These are phyloP conservation scores for Nigrospora sphaerica DNA, from an alignment of 2,329 filamentous ascomycete species.

Conservation along the genomic window DNA sequence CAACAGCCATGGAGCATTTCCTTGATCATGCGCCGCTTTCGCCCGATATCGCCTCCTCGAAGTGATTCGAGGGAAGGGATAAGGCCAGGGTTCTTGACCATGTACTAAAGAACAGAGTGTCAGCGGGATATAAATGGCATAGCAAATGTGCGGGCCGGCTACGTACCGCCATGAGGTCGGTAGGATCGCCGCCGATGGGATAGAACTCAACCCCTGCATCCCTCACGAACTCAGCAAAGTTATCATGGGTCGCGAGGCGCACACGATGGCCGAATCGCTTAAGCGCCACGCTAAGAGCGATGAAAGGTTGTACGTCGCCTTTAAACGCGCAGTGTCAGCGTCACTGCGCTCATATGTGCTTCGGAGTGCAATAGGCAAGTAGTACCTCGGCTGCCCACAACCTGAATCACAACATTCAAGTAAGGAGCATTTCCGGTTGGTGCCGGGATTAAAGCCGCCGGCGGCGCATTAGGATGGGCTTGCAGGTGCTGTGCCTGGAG, in stretches of 20 bases:
- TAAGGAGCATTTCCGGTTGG: constrained; percentile 9
- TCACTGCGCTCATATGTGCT: too few species aligned
- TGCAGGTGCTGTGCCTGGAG: too few species aligned
- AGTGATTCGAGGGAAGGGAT: constrained; percentile 27
- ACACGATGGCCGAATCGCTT: constrained; percentile 64
- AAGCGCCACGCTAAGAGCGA: constrained; percentile 60
- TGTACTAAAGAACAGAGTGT: constrained; percentile 14
- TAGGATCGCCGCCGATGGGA: constrained; percentile 67
- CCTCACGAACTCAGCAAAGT: constrained; percentile 61
- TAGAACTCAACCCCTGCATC: constrained; percentile 71
- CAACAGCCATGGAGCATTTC: constrained; percentile 81
- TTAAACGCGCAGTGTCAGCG: too few species aligned
- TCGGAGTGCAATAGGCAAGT: too few species aligned
- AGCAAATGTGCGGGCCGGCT: too few species aligned
- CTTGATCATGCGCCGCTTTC: constrained; percentile 49
- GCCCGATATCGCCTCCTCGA: constrained; percentile 26
- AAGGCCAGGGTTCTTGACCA: constrained; percentile 31
- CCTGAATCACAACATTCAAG: constrained; percentile 67
- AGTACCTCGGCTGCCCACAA: constrained; percentile 61
- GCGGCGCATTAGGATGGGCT: too few species aligned
- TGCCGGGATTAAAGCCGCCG: too few species aligned
- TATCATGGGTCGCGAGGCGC: constrained; percentile 64
- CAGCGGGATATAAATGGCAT: too few species aligned
- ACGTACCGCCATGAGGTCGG: constrained; percentile 60
- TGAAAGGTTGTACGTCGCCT: constrained; percentile 65